Conservation (phyloP, 768 basidiomycete species). For the Pleurotus eryngii region DNA sequence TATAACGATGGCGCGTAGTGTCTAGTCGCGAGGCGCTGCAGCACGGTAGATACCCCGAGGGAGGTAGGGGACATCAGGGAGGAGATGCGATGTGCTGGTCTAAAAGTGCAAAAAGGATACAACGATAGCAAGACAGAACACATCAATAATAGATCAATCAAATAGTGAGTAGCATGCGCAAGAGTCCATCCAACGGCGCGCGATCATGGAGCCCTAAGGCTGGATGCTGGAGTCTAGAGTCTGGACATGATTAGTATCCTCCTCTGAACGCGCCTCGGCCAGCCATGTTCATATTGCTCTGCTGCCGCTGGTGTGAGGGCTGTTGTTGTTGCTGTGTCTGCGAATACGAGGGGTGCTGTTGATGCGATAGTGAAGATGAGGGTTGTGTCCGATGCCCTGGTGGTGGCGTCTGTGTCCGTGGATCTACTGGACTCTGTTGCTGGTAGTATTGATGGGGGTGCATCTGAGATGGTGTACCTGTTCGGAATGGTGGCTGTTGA, state of each 20-base stretch:
- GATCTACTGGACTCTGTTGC: background rate
- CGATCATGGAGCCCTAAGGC: background rate
- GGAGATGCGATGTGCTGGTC: background rate
- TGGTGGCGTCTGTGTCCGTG: background rate
- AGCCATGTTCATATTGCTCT: slow-evolving; percentile 30
- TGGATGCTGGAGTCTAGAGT: background rate
- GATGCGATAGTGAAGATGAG: slow-evolving; percentile 20
- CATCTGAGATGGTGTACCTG: background rate
- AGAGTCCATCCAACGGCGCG: background rate
- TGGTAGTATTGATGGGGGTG: background rate
- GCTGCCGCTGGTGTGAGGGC: slow-evolving; percentile 17
- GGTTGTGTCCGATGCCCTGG: slow-evolving; percentile 7
- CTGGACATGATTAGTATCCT: slow-evolving; percentile 16
- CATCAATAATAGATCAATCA: slow-evolving; percentile 4
- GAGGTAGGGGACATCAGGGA: too few relatives aligned
- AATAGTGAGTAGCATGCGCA: background rate
- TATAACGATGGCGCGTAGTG: too few relatives aligned
- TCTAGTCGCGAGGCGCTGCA: too few relatives aligned
- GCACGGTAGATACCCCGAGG: too few relatives aligned
- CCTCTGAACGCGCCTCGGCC: slow-evolving; percentile 38
- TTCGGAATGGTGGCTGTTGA: slow-evolving; percentile 4
- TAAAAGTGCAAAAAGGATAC: background rate
- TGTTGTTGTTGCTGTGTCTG: slow-evolving; percentile 16
- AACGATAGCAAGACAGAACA: slow-evolving; percentile 5
- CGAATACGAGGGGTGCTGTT: slow-evolving; percentile 26